Percentiles rank a stretch among this genome's conserved stretches.
phyloP scores from a whole-genome alignment of 2,329 filamentous ascomycete species.

The Fusarium pseudoanthophilum region DNA sequence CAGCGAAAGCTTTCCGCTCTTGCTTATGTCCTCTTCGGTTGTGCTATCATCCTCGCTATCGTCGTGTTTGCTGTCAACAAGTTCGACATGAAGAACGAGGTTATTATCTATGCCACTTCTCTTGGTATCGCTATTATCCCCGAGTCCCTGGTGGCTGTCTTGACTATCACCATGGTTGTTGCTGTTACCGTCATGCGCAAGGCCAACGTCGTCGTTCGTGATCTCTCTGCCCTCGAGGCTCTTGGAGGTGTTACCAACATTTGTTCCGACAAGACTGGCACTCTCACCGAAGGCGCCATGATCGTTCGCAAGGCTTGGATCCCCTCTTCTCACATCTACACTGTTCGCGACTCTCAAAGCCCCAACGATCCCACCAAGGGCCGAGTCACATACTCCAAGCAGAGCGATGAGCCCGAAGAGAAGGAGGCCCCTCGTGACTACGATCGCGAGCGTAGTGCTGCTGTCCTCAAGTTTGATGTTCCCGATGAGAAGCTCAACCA shows the following conservation, averaged over 20 bases:
- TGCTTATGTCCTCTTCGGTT: slow-evolving; percentile 79
- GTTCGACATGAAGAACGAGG: slow-evolving; percentile 62
- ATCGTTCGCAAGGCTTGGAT: slow-evolving; percentile 75
- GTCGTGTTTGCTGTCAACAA: slow-evolving; percentile 68
- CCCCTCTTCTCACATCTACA: slow-evolving; percentile 66
- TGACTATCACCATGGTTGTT: slow-evolving; percentile 77
- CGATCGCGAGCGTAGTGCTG: slow-evolving; percentile 68
- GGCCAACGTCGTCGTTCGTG: slow-evolving; percentile 72
- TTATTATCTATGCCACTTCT: slow-evolving; percentile 68
- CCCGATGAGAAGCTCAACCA: slow-evolving; percentile 65
- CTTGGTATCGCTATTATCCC: slow-evolving; percentile 71
- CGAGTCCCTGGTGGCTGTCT: slow-evolving; percentile 72
- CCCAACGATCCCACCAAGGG: slow-evolving; percentile 71
- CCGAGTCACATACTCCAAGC: slow-evolving; percentile 59
- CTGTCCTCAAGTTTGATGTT: slow-evolving; percentile 70
- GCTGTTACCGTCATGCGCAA: slow-evolving; percentile 73
- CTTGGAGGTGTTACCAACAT: slow-evolving; percentile 78
- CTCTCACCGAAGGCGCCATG: slow-evolving; percentile 75
- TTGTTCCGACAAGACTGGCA: slow-evolving; percentile 80
- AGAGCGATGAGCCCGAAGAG: slow-evolving; percentile 48
- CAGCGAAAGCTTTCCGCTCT: slow-evolving; percentile 82
- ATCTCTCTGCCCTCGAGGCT: slow-evolving; percentile 74
- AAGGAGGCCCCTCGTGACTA: slow-evolving; percentile 63
- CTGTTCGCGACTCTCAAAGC: slow-evolving; percentile 69
- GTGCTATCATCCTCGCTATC: slow-evolving; percentile 69